Percentiles rank a stretch among this genome's conserved stretches.
These are phyloP conservation scores for Candida odintsovae DNA, from an alignment of 805 yeast species.

Conservation along the genomic window DNA sequence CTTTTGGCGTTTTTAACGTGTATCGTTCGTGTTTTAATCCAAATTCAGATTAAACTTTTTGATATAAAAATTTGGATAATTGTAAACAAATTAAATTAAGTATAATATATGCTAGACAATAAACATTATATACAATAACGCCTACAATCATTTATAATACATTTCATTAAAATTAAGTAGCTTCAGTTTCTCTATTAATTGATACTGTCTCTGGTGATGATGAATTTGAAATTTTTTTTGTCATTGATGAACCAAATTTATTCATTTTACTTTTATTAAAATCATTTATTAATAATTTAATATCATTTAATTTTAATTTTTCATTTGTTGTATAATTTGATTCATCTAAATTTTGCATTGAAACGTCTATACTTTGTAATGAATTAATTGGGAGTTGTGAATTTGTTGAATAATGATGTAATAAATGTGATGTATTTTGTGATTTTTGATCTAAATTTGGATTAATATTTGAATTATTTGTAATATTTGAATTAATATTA, in stretches of 20 bases:
- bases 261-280: not conserved
- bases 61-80: not conserved
- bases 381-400: not conserved
- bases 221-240: not conserved
- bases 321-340: not conserved
- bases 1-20: not conserved
- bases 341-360: not conserved
- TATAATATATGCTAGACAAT: too few species aligned
- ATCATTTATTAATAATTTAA: constrained; percentile 6
- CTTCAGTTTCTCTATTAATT: too few species aligned
- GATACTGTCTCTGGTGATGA: not conserved
- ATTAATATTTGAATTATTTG: not conserved
- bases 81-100: too few species aligned
- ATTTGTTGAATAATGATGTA: not conserved
- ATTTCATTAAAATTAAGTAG: too few species aligned
- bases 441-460: not conserved
- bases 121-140: too few species aligned
- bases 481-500: not conserved
- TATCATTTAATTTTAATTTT: constrained; percentile 7
- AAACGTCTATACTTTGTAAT: not conserved
- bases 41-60: too few species aligned
- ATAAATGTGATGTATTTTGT: not conserved
- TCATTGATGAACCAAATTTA: not conserved
- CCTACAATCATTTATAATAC: too few species aligned
- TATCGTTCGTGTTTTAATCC: not conserved